phyloP scores from a whole-genome alignment of 768 basidiomycete species.

The Leccinum truebloodii region DNA sequence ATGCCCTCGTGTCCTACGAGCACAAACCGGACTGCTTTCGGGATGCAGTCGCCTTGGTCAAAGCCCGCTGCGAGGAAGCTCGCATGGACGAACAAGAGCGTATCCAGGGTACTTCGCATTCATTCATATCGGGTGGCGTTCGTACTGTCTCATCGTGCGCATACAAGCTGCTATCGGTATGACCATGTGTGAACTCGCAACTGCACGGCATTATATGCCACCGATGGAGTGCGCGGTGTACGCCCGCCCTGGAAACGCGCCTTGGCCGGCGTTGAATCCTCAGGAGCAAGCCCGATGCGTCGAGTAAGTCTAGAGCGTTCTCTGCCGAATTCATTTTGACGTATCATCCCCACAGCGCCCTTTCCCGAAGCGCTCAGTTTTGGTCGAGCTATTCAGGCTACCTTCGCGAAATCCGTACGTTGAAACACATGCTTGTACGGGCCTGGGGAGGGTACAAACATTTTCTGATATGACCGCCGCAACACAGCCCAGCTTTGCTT shows the following conservation, averaged over 20 bases:
- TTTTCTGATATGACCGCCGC: constrained; percentile 18
- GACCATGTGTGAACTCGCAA: constrained; percentile 80
- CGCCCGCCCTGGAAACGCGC: constrained; percentile 6
- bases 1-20: constrained; percentile 42
- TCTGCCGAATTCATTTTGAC: constrained; percentile 3
- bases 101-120: constrained; percentile 48
- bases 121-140: not conserved
- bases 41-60: constrained; percentile 48
- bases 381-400: constrained; percentile 89
- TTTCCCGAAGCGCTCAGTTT: constrained; percentile 76
- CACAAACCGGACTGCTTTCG: constrained; percentile 66
- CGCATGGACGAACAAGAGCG: constrained; percentile 62
- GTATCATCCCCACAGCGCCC: constrained; percentile 46
- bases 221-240: constrained; percentile 61
- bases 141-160: constrained; percentile 15
- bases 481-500: constrained; percentile 70
- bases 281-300: constrained; percentile 49
- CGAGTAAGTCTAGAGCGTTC: constrained; percentile 38
- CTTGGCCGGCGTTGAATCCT: constrained; percentile 5
- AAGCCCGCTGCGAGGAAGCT: constrained; percentile 51
- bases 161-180: constrained; percentile 69
- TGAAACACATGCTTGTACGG: constrained; percentile 8
- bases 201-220: constrained; percentile 63
- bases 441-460: not conserved
- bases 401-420: constrained; percentile 74